A percentile compares a stretch with the other conserved stretches of the same genome.
Evolutionary conservation across 2,329 filamentous ascomycete species (phyloP).

Genomic region (Penicillium griseofulvum): DNA sequence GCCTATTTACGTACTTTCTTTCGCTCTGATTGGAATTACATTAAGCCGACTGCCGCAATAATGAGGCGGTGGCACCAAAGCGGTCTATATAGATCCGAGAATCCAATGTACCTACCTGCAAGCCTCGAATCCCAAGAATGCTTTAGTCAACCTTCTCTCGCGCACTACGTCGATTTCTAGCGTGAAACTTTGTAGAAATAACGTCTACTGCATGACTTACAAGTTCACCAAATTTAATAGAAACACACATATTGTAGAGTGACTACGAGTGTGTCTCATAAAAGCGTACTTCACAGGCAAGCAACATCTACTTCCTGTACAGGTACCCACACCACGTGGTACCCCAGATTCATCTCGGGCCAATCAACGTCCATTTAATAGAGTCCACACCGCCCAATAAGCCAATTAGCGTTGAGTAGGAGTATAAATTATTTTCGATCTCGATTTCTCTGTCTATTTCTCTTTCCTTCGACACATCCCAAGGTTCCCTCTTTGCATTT

Average conservation of each 20-base stretch:
- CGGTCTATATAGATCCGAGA: background rate
- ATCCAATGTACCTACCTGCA: background rate
- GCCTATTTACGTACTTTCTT: no score
- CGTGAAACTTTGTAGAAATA: background rate
- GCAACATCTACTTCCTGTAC: background rate
- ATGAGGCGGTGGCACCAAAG: background rate
- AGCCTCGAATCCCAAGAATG: background rate
- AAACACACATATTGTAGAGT: fast-evolving
- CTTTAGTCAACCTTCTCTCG: background rate
- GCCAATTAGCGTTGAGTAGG: background rate
- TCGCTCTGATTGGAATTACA: background rate
- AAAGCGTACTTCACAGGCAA: fast-evolving
- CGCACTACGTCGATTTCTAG: background rate
- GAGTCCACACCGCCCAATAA: no score
- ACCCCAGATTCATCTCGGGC: no score
- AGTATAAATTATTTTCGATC: background rate
- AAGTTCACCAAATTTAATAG: background rate
- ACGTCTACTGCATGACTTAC: fast-evolving
- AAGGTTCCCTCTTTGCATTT: background rate
- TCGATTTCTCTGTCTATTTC: background rate
- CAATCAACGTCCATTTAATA: background rate
- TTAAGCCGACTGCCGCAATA: background rate
- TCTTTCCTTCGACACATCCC: no score
- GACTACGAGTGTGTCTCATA: background rate
- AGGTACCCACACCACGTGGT: no score